Base-by-base conservation (phyloP, 1,284 basidiomycete genomes). In the Rhodotorula sp. region DNA sequence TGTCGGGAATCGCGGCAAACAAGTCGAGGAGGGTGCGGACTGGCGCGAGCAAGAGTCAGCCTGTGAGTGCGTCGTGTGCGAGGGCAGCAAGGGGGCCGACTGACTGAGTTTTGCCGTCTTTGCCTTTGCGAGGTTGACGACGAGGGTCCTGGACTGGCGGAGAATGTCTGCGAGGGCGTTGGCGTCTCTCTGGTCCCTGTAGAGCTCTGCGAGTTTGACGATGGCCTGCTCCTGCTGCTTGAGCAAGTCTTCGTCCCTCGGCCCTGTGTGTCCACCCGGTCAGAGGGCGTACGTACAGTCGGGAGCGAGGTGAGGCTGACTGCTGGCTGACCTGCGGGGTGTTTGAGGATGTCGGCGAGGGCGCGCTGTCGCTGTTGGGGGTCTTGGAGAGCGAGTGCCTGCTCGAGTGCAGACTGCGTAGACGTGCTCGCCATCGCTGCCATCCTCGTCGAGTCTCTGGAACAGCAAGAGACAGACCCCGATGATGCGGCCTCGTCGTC, bases 91-190 rank as follows among this genome's bases (percentile, higher is more conserved):
- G 17, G 24, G 26, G 30, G n/a, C 56, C n/a, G 30, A 84, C 89
- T 74, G 74, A 93, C 93, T 94, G 73, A 98, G 87, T 83, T 97
- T 97, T 4, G 95, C 95, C 0, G 95, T 97, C 83, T 99, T 99
- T 14, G 96, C 95, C 82, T 99, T 99, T 37, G 95, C 95, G 2
- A 94, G 64, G 55, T 74, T 70, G 42, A 74, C 54, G n/a, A 74
- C 66, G 26, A 74, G 51, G 0, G 89, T 86, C 65, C 94, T 85
- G 0, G 93, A 95, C 45, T 90, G 86, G 0, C 88, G 90, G 66
- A 98, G 91, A 20, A 96, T 88, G 69, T 92, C 87, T 3, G 94
- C 91, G 3, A 99, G 85, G 33, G 90, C 91, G 71, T 89, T 82
- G 8, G 91, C 88, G 83, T 97, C 91, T 77, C 92, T 95, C 75